A percentile compares a stretch with the other conserved stretches of the same genome.
phyloP scores from a whole-genome alignment of 2,329 filamentous ascomycete genomes.

The Fusarium secorum region DNA sequence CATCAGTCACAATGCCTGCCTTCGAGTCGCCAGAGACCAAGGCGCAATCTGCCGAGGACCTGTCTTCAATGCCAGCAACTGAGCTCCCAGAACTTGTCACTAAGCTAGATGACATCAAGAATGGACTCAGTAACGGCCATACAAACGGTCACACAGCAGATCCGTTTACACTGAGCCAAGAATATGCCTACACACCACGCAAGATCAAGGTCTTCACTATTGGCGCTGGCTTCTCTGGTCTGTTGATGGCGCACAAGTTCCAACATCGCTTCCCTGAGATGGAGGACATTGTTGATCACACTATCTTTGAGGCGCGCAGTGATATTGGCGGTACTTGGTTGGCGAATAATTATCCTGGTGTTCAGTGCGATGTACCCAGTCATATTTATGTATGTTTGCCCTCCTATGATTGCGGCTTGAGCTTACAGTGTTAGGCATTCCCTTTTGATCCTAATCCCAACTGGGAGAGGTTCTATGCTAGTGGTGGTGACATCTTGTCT shows the following conservation, averaged over 20 bases:
- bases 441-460: slow-evolving; percentile 65
- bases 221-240: slow-evolving; percentile 46
- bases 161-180: slow-evolving; percentile 40
- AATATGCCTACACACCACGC: slow-evolving; percentile 42
- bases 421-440: slow-evolving; percentile 46
- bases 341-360: slow-evolving; percentile 41
- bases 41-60: not conserved
- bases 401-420: not conserved
- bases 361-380: slow-evolving; percentile 34
- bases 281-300: slow-evolving; percentile 37
- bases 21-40: slow-evolving; percentile 26
- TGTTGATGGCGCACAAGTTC: slow-evolving; percentile 48
- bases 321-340: slow-evolving; percentile 48
- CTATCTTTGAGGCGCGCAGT: slow-evolving; percentile 43
- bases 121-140: not conserved
- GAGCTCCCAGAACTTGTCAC: slow-evolving; percentile 28
- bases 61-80: slow-evolving; percentile 18
- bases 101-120: not conserved
- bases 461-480: slow-evolving; percentile 66
- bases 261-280: slow-evolving; percentile 47
- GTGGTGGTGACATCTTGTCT: slow-evolving; percentile 62
- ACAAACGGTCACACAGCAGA: slow-evolving; percentile 24
- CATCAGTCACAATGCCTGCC: slow-evolving; percentile 14
- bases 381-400: slow-evolving; percentile 27
- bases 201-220: slow-evolving; percentile 48